These are phyloP conservation scores for Anisodus tanguticus DNA, from an alignment of 257 asterid genomes.

Conservation along the genomic window DNA sequence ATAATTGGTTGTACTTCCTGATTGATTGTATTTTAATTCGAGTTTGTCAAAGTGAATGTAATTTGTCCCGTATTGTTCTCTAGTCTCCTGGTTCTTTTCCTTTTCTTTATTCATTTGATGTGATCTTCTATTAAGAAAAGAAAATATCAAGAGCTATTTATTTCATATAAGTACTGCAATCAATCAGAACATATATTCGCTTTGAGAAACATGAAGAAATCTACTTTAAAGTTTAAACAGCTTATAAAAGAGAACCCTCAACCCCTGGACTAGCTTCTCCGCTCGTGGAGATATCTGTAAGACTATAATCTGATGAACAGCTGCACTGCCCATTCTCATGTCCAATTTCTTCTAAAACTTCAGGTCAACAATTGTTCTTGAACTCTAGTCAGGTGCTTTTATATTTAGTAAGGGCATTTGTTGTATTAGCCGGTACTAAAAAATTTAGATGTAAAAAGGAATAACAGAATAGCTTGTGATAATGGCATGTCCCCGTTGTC, in stretches of 20 bases:
- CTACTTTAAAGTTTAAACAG: neutral
- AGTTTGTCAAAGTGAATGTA: conserved; percentile 27
- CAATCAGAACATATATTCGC: neutral
- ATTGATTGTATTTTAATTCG: neutral
- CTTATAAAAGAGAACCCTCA: neutral
- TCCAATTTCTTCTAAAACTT: neutral
- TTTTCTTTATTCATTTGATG: neutral
- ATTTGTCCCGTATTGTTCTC: neutral
- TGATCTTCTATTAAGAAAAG: neutral
- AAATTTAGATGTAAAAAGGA: neutral
- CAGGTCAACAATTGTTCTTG: neutral
- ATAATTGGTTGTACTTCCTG: neutral
- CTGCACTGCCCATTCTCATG: neutral
- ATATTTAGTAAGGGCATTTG: no score
- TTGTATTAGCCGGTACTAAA: neutral
- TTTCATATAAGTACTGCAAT: no score
- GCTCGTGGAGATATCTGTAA: neutral
- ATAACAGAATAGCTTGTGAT: neutral
- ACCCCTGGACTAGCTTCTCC: neutral
- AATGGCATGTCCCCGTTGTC: neutral
- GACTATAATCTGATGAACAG: neutral
- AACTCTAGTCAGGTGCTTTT: neutral
- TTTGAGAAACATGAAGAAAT: neutral
- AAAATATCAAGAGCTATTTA: neutral
- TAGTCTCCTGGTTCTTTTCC: neutral